Evolutionary conservation across 2,329 filamentous ascomycete species (phyloP), one percentile per base, ranked within the genome.

Genomic region (Penicillium capsulatum): DNA sequence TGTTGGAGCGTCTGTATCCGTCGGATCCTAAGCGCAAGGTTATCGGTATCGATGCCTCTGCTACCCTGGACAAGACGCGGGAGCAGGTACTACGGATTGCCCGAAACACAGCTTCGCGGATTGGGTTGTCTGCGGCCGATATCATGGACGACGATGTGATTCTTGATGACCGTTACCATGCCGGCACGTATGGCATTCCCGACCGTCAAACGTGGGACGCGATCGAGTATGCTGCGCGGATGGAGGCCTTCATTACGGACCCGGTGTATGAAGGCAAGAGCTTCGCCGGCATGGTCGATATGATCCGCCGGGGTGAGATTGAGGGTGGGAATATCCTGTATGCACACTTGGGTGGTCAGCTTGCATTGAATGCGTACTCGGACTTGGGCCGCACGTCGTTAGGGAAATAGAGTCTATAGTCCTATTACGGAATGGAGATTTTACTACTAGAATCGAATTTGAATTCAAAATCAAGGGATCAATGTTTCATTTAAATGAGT

Each of bases 241-340:
- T 78, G 1, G 84, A 87, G 66, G 83, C 76, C 0, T 81, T 87
- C 52, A 83, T 87, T 47, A 86, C 82, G 0, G 83, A 87, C 56
- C 83, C 83, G 0, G 83, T 87, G 1, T 87, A 87, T 54, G 83
- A 86, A 65, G 84, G 84, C 1, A 87, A 87, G 74, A 84, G 79
- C 51, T 65, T 87, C 60, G 81, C 81, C 3, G 83, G 83, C 0
- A 74, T 86, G 80, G 77, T 86, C 50, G 80, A 81, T 57, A 65
- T 86, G 67, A 77, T 85, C 13, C 73, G 67, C 47, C 77, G 74
- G 35, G 81, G 76, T 0, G 77, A 81, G 59, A 79, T 86, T 42
- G 61, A 64, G 3, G 73, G 73, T 0, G 79, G 78, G n/a, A 84
- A 83, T 53, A 77, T 86, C 20, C 56, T 87, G 42, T 87, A 85